Conservation (phyloP, 2,329 filamentous ascomycete genomes). For the Fusarium citri region DNA sequence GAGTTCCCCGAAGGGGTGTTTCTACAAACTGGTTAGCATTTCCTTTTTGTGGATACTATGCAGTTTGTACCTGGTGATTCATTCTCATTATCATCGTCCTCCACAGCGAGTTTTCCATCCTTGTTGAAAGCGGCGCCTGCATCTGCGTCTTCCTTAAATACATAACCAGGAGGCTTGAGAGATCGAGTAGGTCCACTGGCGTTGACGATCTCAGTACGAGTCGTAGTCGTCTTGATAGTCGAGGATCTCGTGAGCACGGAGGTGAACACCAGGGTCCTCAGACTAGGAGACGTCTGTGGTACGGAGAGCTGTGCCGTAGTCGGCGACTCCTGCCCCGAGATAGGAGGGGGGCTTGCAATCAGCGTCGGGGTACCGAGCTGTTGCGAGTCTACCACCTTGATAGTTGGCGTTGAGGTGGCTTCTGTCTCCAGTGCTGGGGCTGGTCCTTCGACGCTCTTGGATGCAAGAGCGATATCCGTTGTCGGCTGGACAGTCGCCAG, state of each 20-base stretch:
- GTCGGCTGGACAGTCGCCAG: background rate
- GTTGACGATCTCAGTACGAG: constrained; percentile 29
- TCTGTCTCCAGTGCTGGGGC: constrained; percentile 4
- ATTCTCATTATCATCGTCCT: background rate
- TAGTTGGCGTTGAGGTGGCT: background rate
- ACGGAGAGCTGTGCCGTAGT: background rate
- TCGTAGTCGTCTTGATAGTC: constrained; percentile 30
- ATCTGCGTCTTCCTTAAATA: constrained; percentile 29
- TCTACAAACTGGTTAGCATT: constrained; percentile 2
- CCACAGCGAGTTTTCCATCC: constrained; percentile 9
- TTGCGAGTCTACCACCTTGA: background rate
- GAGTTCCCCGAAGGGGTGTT: constrained; percentile 2
- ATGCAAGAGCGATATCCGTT: background rate
- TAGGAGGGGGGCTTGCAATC: background rate
- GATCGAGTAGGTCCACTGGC: constrained; percentile 12
- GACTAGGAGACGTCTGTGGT: background rate
- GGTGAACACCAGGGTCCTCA: constrained; percentile 37
- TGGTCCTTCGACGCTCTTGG: background rate
- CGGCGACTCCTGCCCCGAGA: background rate
- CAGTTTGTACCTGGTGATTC: background rate
- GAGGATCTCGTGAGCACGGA: constrained; percentile 40
- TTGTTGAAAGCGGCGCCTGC: constrained; percentile 5
- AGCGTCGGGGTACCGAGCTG: constrained; percentile 2
- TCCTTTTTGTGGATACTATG: background rate
- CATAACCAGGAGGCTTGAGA: constrained; percentile 13